These are phyloP conservation scores for Saturnispora kantuleensis DNA, from an alignment of 805 yeast species.

Conservation along the genomic window DNA sequence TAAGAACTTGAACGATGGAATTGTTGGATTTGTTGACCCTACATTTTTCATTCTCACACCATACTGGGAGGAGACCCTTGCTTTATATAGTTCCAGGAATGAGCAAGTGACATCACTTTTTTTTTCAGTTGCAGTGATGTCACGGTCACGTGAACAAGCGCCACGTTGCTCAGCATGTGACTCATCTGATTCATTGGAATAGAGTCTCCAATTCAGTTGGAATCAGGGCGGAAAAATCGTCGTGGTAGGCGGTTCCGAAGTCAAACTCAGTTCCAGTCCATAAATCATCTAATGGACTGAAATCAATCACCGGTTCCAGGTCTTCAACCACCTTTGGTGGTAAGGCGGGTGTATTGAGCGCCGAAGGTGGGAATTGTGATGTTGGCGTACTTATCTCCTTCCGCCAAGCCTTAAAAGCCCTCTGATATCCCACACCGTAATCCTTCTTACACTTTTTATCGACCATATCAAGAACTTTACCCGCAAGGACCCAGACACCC, in stretches of 20 bases:
- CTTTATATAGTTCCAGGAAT: not conserved
- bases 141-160: not conserved
- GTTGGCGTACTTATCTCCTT: not conserved
- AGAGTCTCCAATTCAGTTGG: slow-evolving; percentile 2
- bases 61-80: no score
- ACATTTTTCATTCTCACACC: no score
- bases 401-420: slow-evolving; percentile 3
- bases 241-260: not conserved
- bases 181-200: not conserved
- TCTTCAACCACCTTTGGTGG: not conserved
- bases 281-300: slow-evolving; percentile 1
- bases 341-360: no score
- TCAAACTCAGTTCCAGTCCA: slow-evolving; percentile 2
- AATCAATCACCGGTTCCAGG: not conserved
- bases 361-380: no score
- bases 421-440: slow-evolving; percentile 5
- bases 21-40: not conserved
- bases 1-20: slow-evolving; percentile 6
- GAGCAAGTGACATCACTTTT: slow-evolving; percentile 3
- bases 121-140: not conserved
- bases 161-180: no score
- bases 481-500: slow-evolving; percentile 1
- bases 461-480: not conserved
- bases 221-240: not conserved
- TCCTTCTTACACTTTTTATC: slow-evolving; percentile 1